Evolutionary conservation across 345 rosid species (phyloP).

Genomic region (Rhizophora mangle): DNA sequence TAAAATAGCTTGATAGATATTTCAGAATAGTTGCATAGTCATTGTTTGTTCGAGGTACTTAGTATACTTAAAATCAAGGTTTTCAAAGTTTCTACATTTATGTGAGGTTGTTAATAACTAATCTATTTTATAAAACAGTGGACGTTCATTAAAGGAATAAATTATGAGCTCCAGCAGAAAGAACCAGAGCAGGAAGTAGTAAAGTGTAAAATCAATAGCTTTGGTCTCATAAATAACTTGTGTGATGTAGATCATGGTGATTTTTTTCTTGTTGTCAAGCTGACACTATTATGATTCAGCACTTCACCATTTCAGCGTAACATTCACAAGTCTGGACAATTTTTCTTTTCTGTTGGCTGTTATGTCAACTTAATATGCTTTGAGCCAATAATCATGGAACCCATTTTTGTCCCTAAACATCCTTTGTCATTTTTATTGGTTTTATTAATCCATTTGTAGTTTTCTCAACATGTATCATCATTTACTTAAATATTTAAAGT

Average conservation of each 20-base stretch:
- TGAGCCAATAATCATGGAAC: background rate
- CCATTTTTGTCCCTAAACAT: conserved; percentile 1
- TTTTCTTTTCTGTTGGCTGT: background rate
- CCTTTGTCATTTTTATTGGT: conserved; percentile 4
- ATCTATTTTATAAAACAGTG: background rate
- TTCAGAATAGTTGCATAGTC: background rate
- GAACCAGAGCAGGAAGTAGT: background rate
- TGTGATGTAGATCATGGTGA: background rate
- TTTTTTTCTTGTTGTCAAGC: background rate
- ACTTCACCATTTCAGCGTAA: background rate
- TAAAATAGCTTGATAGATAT: background rate
- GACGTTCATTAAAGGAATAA: background rate
- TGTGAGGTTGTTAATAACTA: background rate
- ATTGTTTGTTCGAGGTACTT: background rate
- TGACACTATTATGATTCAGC: background rate
- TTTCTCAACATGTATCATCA: background rate
- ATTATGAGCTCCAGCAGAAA: background rate
- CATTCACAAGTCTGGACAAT: background rate
- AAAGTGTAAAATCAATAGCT: background rate
- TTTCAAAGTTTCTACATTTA: background rate
- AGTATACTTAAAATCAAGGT: too few species aligned
- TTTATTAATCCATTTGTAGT: background rate
- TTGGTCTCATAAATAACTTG: background rate
- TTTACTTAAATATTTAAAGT: conserved; percentile 10
- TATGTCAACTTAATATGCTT: conserved; percentile 9